Percentiles rank a stretch among this genome's conserved stretches.
phyloP scores from a whole-genome alignment of 306 rosid species.

The Pyrus communis region DNA sequence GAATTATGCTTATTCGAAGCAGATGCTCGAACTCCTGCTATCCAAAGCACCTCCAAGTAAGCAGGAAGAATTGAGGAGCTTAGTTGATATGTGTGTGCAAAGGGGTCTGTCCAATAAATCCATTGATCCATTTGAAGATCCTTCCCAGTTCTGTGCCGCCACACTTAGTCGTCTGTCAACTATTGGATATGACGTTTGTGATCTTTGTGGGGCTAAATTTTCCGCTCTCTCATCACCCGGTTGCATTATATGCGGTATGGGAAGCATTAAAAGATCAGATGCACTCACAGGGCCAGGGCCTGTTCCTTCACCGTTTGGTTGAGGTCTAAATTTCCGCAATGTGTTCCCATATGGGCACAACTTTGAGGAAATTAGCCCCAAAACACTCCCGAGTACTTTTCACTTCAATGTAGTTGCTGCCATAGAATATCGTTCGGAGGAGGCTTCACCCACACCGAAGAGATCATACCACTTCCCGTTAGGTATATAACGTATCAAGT shows the following conservation, averaged over 20 bases:
- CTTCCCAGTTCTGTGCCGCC: conserved; percentile 88
- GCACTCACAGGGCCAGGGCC: conserved; percentile 77
- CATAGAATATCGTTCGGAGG: background rate
- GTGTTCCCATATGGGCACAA: background rate
- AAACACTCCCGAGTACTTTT: background rate
- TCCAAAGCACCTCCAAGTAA: conserved; percentile 89
- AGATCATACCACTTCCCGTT: background rate
- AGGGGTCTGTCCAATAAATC: conserved; percentile 89
- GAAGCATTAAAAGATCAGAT: conserved; percentile 90
- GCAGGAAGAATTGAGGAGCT: conserved; percentile 89
- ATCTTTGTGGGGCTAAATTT: conserved; percentile 94
- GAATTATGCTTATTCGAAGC: conserved; percentile 78
- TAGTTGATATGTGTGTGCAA: conserved; percentile 79
- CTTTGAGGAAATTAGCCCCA: background rate
- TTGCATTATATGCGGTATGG: conserved; percentile 96
- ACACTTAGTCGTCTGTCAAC: conserved; percentile 92
- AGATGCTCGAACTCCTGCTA: conserved; percentile 86
- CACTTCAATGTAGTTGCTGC: background rate
- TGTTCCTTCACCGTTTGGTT: conserved; percentile 93
- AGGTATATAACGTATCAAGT: conserved; percentile 6
- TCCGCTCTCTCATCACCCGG: conserved; percentile 78
- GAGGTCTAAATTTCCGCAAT: conserved; percentile 13
- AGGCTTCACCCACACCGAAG: background rate
- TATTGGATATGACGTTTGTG: conserved; percentile 96
- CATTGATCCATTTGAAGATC: conserved; percentile 91